Evolutionary conservation across 139 green algal species (phyloP).

Genomic region (Chlorella sp.): DNA sequence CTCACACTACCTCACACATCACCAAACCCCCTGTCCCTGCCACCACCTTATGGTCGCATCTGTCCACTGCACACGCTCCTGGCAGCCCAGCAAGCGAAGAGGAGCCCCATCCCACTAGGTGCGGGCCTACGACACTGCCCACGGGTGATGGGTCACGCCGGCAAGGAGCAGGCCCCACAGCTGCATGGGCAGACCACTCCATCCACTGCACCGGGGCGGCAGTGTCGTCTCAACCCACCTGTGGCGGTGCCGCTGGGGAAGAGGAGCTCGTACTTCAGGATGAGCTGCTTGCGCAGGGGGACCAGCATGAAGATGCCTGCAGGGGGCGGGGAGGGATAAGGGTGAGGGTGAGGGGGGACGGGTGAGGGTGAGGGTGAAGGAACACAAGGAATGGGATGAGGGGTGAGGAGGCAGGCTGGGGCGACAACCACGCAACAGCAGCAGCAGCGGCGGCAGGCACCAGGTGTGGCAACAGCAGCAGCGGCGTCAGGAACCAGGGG

Average conservation of each 20-base stretch:
- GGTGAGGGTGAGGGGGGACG: background rate
- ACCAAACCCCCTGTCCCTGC: too few relatives aligned
- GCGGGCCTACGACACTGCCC: too few relatives aligned
- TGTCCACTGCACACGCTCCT: too few relatives aligned
- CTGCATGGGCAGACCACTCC: too few relatives aligned
- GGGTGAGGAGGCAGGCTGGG: too few relatives aligned
- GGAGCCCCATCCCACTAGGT: too few relatives aligned
- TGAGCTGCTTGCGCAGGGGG: background rate
- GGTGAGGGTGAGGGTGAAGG: background rate
- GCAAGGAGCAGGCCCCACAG: too few relatives aligned
- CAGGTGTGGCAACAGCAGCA: background rate
- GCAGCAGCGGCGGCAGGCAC: background rate
- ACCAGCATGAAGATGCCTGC: slow-evolving; percentile 15
- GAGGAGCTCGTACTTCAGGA: background rate
- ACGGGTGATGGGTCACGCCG: too few relatives aligned
- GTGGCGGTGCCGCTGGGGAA: slow-evolving; percentile 42
- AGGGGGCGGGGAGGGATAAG: background rate
- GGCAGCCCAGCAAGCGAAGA: too few relatives aligned
- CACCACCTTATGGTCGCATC: too few relatives aligned
- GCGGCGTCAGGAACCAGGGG: background rate
- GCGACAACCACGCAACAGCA: background rate
- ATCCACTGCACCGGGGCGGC: background rate
- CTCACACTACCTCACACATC: too few relatives aligned
- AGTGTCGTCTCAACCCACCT: background rate
- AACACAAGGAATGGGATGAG: background rate